A percentile compares a stretch with the other conserved stretches of the same genome.
Evolutionary conservation across 139 green algal genomes (phyloP).

Genomic region (Coccomyxa sp.): DNA sequence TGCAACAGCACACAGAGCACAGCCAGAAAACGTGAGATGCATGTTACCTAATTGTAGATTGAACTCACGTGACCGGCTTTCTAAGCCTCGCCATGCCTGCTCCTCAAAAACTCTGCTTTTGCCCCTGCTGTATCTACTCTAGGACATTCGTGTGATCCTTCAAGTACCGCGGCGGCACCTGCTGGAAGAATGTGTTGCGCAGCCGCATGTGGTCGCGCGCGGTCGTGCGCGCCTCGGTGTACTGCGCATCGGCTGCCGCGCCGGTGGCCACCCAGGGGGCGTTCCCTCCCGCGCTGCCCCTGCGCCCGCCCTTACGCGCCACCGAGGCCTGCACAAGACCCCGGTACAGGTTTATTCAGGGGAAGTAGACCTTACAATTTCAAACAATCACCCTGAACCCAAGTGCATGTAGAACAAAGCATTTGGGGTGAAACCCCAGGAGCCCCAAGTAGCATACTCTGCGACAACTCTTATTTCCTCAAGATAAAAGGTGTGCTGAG

Average conservation of each 20-base stretch:
- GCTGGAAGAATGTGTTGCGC: constrained; percentile 69
- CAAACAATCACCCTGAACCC: background rate
- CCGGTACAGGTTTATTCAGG: background rate
- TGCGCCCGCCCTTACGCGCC: background rate
- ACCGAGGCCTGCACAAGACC: background rate
- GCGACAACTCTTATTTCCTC: too few species aligned
- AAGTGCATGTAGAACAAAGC: too few species aligned
- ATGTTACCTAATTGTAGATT: background rate
- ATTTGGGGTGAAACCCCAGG: too few species aligned
- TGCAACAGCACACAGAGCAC: background rate
- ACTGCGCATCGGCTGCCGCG: constrained; percentile 43
- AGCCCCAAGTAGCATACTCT: too few species aligned
- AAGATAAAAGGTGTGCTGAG: too few species aligned
- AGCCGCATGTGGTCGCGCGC: constrained; percentile 59
- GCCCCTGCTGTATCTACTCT: background rate
- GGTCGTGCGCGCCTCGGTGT: constrained; percentile 38
- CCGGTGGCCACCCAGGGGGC: constrained; percentile 54
- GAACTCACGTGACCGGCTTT: background rate
- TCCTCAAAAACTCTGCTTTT: background rate
- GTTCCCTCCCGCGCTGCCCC: background rate
- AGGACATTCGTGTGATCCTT: background rate
- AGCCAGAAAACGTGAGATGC: background rate
- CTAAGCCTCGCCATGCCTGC: too few species aligned
- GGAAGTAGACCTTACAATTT: background rate
- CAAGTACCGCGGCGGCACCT: constrained; percentile 23